Evolutionary conservation across 495 filamentous ascomycete genomes (phyloP), one percentile per base, ranked within the genome.

Genomic region (Cercophora scortea): DNA sequence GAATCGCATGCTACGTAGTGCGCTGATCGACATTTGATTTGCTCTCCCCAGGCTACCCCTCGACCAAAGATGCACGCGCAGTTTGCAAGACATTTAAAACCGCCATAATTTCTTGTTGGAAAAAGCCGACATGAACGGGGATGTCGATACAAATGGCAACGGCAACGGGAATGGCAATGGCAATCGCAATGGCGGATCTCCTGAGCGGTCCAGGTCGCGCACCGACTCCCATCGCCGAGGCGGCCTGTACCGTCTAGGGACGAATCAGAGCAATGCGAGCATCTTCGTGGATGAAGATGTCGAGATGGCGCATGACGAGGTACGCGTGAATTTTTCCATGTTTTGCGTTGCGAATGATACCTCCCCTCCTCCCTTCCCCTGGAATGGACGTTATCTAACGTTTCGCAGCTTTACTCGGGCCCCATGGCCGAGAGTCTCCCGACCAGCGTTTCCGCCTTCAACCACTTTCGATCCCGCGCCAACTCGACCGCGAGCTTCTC

Each of bases 301-400:
- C n/a, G 93, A 95, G 65, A 99, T 99, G 93, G 94, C 93, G 25
- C 89, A 91, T 43, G 87, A 96, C 64, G 92, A 96, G 79, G 89
- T 91, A 57, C 45, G 75, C 53, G 52, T 50, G 5, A 25, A 25
- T 5, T 25, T 5, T 25, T 25, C 2, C 5, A 2, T 25, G 2
- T 25, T 25, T 5, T 25, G 25, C 25, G 25, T 25, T 25, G 5
- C 25, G 25, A 25, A 25, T 5, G 5, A 25, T 25, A 2, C 35
- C 46, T 58, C 39, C 15, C 45, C 51, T 42, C 18, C 33, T 17
- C 16, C 17, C 32, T 2, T 47, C 12, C 50, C 25, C 11, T 32
- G 34, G 7, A 25, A 2, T 38, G 25, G 25, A 13, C 25, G n/a
- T 18, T 48, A 50, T 63, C 59, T 65, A 53, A 67, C 48, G n/a